phyloP scores from a whole-genome alignment of 208 protist genomes.

The Trypanosoma conorhini region DNA sequence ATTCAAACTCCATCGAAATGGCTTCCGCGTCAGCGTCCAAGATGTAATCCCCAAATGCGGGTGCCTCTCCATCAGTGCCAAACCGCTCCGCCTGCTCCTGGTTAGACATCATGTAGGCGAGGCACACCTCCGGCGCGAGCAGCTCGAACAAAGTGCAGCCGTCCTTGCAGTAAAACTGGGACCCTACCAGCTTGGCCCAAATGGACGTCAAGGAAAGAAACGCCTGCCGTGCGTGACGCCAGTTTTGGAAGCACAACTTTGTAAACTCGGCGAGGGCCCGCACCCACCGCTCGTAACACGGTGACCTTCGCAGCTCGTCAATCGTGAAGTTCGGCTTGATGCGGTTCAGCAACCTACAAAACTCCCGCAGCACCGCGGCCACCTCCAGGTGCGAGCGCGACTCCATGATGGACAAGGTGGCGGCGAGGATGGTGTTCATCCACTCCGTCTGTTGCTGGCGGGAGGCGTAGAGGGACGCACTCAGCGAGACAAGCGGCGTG shows the following conservation, averaged over 20 bases:
- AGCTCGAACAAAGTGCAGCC: conserved; percentile 23
- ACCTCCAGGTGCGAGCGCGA: conserved; percentile 39
- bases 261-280: conserved; percentile 28
- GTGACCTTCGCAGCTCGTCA: conserved; percentile 41
- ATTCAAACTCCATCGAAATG: conserved; percentile 44
- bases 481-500: conserved; percentile 30
- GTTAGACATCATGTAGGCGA: conserved; percentile 30
- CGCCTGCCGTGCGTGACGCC: conserved; percentile 24
- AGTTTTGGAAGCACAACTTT: conserved; percentile 32
- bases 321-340: conserved; percentile 62
- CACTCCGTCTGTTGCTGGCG: conserved; percentile 28
- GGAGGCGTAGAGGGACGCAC: conserved; percentile 29
- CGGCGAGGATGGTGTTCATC: conserved; percentile 43
- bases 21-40: conserved; percentile 50
- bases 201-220: conserved; percentile 34
- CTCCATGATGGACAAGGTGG: conserved; percentile 57
- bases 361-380: conserved; percentile 30
- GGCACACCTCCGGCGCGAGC: conserved; percentile 27
- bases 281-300: conserved; percentile 37
- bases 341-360: conserved; percentile 50
- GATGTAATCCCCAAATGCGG: conserved; percentile 28
- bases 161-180: conserved; percentile 30
- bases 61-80: conserved; percentile 10
- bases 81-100: conserved; percentile 25
- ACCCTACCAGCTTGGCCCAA: conserved; percentile 32